Conservation (phyloP, 2,329 filamentous ascomycete species). For the Fusarium fujikuroi region DNA sequence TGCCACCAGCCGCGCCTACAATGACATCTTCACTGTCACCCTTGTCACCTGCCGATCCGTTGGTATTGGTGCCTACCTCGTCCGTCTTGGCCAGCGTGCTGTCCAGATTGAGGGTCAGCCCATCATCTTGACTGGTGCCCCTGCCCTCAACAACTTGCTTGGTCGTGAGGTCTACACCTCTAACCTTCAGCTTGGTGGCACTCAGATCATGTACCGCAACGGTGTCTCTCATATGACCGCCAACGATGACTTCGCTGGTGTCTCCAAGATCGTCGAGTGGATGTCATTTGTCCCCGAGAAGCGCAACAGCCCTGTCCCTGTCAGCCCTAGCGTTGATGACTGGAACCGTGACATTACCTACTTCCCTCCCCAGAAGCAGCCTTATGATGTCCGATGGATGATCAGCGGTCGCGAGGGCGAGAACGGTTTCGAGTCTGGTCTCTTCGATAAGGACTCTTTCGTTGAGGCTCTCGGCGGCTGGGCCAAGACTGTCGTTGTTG, state of each 20-base stretch:
- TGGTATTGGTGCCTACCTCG: conserved; percentile 98
- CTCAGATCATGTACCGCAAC: conserved; percentile 99
- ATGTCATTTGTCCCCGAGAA: conserved; percentile 97
- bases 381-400: conserved; percentile 94
- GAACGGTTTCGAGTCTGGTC: conserved; percentile 81
- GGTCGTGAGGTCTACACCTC: conserved; percentile 99
- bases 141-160: conserved; percentile 96
- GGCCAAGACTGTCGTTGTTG: conserved; percentile 96
- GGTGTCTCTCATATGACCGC: conserved; percentile 99
- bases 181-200: conserved; percentile 98
- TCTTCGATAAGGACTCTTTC: conserved; percentile 97
- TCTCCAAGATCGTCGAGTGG: conserved; percentile 98
- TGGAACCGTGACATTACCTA: conserved; percentile 96
- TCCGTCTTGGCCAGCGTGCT: conserved; percentile 96
- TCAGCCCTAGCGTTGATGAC: conserved; percentile 82
- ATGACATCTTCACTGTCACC: conserved; percentile 98
- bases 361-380: conserved; percentile 81
- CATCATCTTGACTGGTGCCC: conserved; percentile 97
- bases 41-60: conserved; percentile 98
- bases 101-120: conserved; percentile 99
- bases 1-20: conserved; percentile 95
- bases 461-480: conserved; percentile 96
- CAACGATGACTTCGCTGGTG: conserved; percentile 96
- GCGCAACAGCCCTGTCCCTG: conserved; percentile 92
- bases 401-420: conserved; percentile 88